Evolutionary conservation across 345 rosid genomes (phyloP), one percentile per base, ranked within the genome.

Genomic region (Eucalyptus urophylla): DNA sequence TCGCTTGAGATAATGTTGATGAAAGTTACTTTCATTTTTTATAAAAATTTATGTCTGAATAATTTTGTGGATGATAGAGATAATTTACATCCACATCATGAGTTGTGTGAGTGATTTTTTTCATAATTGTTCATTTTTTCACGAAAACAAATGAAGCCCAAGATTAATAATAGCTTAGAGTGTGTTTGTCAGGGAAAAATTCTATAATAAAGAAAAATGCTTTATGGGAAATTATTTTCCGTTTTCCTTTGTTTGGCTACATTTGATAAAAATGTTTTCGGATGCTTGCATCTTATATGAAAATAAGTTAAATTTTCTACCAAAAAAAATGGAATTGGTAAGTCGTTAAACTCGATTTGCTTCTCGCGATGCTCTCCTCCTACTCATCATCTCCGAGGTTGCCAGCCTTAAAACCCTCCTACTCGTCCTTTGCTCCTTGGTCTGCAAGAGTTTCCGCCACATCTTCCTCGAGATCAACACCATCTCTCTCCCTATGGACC

Each of bases 11-110:
- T 37, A 37, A 72, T 37, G 1, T 11, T 19, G 0, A 53, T 19
- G 2, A 53, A 53, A 53, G 24, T 53, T 53, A 19, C 58, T 53
- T 53, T 53, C 0, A 53, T 19, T 53, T 53, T 53, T 53, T 53
- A 4, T 19, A 19, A 53, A 0, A 16, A 31, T 17, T 65, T 4
- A 7, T 29, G 3, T n/a, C 3, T 6, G 1, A 21, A 40, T 10
- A 3, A 9, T 83, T 13, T 24, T 3, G 1, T 24, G 8, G 8
- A 85, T 6, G 11, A 6, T 25, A 4, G 4, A 85, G 3, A 4
- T 14, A 85, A 4, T 85, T 47, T 53, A 53, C 58, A 53, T 53
- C 10, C 58, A 53, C 10, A 3, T 2, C 24, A 19, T 53, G 56
- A 7, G 24, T 3, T 4, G 24, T 19, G 56, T 53, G 24, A 19